phyloP scores from a whole-genome alignment of 176 grass and related monocot genomes.

The Otatea glauca region DNA sequence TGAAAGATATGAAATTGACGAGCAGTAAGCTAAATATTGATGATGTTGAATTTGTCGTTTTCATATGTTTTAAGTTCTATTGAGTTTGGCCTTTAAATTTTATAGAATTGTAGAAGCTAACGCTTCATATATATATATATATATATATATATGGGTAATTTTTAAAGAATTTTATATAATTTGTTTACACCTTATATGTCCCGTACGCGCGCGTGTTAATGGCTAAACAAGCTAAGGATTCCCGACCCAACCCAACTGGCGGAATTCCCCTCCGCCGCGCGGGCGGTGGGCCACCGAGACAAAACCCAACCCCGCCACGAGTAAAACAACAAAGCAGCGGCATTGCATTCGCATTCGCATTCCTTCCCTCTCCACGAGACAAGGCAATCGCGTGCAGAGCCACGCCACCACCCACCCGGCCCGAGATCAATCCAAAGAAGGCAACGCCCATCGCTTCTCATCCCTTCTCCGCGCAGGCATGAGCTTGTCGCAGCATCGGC shows the following conservation, averaged over 20 bases:
- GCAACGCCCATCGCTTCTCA: background rate
- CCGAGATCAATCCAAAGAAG: conserved; percentile 24
- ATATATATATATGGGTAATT: too few species aligned
- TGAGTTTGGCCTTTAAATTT: too few species aligned
- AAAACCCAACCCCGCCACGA: background rate
- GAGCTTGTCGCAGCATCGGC: conserved; percentile 38
- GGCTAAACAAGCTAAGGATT: too few species aligned
- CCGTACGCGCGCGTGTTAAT: too few species aligned
- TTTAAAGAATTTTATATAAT: too few species aligned
- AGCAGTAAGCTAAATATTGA: too few species aligned
- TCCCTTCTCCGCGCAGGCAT: conserved; percentile 40
- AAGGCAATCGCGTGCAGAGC: conserved; percentile 10
- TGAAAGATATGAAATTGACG: too few species aligned
- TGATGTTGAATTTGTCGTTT: too few species aligned
- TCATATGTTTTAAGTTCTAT: too few species aligned
- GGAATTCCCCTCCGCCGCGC: background rate
- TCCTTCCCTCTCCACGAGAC: background rate
- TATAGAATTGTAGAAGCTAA: too few species aligned
- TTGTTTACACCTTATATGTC: too few species aligned
- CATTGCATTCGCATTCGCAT: conserved; percentile 3
- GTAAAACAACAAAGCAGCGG: conserved; percentile 31
- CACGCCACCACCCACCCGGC: conserved; percentile 8
- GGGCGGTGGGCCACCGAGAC: background rate
- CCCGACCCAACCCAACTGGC: background rate
- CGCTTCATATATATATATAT: too few species aligned